A percentile compares a stretch with the other conserved stretches of the same genome.
Evolutionary conservation across 2,329 filamentous ascomycete genomes (phyloP).

Genomic region (Aspergillus cejpii): DNA sequence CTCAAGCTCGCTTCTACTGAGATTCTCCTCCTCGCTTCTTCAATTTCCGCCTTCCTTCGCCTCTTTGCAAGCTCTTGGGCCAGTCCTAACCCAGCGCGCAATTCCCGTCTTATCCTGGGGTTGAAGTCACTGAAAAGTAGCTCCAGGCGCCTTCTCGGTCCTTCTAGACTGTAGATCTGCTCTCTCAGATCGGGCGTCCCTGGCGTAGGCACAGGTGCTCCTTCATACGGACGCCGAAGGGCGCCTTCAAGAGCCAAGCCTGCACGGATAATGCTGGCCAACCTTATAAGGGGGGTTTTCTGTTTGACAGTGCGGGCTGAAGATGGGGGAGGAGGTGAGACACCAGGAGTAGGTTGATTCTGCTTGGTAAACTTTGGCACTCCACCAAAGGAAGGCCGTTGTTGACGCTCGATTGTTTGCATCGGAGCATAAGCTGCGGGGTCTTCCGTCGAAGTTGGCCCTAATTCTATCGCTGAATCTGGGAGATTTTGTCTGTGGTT

Average conservation of each 20-base stretch:
- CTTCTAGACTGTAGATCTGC: constrained; percentile 13
- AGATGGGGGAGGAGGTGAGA: constrained; percentile 9
- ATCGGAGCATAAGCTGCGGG: not conserved
- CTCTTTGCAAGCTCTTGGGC: constrained; percentile 40
- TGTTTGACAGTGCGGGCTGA: constrained; percentile 1
- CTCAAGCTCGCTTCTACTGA: constrained; percentile 2
- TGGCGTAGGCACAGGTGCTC: constrained; percentile 3
- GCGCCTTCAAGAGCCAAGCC: constrained; percentile 36
- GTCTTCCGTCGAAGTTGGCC: constrained; percentile 9
- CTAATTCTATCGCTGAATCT: constrained; percentile 9
- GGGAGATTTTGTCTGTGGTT: constrained; percentile 12
- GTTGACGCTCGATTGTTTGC: not conserved
- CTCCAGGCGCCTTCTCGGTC: constrained; percentile 28
- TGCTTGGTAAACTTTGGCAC: constrained; percentile 3
- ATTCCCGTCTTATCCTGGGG: constrained; percentile 33
- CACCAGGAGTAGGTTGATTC: constrained; percentile 8
- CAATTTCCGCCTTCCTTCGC: constrained; percentile 18
- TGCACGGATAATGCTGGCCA: constrained; percentile 33
- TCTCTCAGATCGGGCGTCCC: constrained; percentile 9
- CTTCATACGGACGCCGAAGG: constrained; percentile 18
- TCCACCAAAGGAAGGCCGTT: not conserved
- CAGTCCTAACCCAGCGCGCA: constrained; percentile 38
- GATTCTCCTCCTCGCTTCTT: constrained; percentile 4
- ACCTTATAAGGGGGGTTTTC: constrained; percentile 21
- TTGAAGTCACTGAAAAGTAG: constrained; percentile 35